phyloP scores from a whole-genome alignment of 1,284 basidiomycete species.

The Somion occarium region DNA sequence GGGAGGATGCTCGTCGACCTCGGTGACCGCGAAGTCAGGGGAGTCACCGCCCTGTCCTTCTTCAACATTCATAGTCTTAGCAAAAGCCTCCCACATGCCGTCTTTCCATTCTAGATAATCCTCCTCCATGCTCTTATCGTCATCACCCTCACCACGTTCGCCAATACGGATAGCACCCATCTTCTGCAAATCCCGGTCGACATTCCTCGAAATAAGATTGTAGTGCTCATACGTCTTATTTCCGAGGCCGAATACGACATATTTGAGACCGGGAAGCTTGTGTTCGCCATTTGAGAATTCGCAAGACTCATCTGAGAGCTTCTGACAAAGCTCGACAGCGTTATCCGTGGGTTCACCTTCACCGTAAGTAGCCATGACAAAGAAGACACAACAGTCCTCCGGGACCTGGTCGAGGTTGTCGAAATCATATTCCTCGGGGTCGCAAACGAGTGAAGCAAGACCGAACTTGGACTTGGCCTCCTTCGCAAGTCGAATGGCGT shows the following conservation, averaged over 20 bases:
- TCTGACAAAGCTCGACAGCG: slow-evolving; percentile 93
- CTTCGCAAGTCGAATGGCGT: slow-evolving; percentile 89
- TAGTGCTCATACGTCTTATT: slow-evolving; percentile 97
- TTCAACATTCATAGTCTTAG: slow-evolving; percentile 80
- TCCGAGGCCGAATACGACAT: slow-evolving; percentile 92
- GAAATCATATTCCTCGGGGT: slow-evolving; percentile 97
- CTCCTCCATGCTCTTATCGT: slow-evolving; percentile 99
- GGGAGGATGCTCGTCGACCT: slow-evolving; percentile 65
- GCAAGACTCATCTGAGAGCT: slow-evolving; percentile 81
- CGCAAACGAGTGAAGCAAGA: slow-evolving; percentile 88
- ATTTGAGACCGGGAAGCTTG: slow-evolving; percentile 84
- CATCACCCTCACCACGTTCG: slow-evolving; percentile 93
- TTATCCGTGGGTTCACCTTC: slow-evolving; percentile 99
- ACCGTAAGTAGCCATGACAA: slow-evolving; percentile 97
- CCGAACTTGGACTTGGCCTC: slow-evolving; percentile 94
- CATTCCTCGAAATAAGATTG: slow-evolving; percentile 81
- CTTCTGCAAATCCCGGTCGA: slow-evolving; percentile 71
- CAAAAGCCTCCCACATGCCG: slow-evolving; percentile 89
- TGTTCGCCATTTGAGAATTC: slow-evolving; percentile 81
- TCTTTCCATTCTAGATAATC: slow-evolving; percentile 99
- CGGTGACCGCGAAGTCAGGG: slow-evolving; percentile 91
- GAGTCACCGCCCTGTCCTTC: slow-evolving; percentile 95
- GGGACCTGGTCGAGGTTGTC: slow-evolving; percentile 92
- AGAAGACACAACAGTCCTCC: slow-evolving; percentile 82
- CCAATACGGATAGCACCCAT: slow-evolving; percentile 89